Evolutionary conservation across 139 green algal genomes (phyloP).

Genomic region (Dunaliella primolecta): DNA sequence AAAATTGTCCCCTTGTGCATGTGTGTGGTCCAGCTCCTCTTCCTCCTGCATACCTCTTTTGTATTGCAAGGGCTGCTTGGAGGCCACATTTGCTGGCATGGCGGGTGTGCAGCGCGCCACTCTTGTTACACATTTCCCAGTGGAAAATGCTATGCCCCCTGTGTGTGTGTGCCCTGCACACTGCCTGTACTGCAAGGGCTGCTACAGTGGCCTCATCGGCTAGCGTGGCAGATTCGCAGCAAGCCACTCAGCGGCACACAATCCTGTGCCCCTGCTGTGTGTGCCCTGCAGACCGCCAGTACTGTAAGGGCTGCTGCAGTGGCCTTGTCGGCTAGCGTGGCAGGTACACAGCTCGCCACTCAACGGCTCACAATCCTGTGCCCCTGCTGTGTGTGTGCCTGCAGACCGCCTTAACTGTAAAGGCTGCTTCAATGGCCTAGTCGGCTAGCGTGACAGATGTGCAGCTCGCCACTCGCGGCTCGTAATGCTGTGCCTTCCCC

Average conservation of each 20-base stretch:
- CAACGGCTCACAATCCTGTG: too few relatives aligned
- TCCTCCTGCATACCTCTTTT: too few relatives aligned
- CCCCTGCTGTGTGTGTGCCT: constrained; percentile 38
- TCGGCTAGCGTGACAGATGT: constrained; percentile 48
- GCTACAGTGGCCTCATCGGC: constrained; percentile 73
- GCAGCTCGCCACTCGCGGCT: constrained; percentile 43
- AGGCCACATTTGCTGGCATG: background rate
- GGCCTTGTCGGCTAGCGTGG: constrained; percentile 51
- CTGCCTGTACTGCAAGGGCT: constrained; percentile 42
- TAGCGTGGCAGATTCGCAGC: constrained; percentile 19
- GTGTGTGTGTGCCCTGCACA: background rate
- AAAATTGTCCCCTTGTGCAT: too few relatives aligned
- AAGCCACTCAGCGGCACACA: too few relatives aligned
- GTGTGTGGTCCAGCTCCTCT: too few relatives aligned
- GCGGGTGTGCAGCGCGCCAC: background rate
- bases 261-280: constrained; percentile 58
- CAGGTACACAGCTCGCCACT: constrained; percentile 36
- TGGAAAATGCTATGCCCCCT: too few relatives aligned
- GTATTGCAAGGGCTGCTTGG: background rate
- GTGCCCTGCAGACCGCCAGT: constrained; percentile 15
- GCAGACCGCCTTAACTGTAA: constrained; percentile 25
- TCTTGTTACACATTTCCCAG: too few relatives aligned
- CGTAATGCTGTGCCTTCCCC: too few relatives aligned
- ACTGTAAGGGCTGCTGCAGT: constrained; percentile 69
- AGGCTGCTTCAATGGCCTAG: constrained; percentile 70